A percentile compares a stretch with the other conserved stretches of the same genome.
Evolutionary conservation across 805 yeast species (phyloP).

Genomic region (Hagleromyces aurorensis): DNA sequence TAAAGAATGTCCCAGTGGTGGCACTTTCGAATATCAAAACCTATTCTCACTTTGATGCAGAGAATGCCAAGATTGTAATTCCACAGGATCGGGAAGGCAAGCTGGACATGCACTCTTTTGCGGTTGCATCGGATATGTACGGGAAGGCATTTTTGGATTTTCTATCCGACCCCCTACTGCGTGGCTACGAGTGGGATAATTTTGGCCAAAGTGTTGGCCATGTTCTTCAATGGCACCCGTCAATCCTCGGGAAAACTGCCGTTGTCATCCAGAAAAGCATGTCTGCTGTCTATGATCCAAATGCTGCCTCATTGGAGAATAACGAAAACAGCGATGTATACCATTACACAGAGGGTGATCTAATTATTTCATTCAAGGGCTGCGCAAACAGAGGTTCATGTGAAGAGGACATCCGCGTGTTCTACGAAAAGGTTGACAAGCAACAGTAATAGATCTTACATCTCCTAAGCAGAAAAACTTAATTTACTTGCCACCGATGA

Average conservation of each 20-base stretch:
- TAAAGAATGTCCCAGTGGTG: constrained; percentile 64
- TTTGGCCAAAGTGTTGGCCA: constrained; percentile 61
- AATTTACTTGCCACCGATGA: too few relatives aligned
- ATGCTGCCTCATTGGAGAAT: constrained; percentile 20
- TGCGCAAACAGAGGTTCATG: constrained; percentile 48
- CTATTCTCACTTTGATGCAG: constrained; percentile 49
- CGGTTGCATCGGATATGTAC: constrained; percentile 57
- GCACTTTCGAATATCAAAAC: constrained; percentile 37
- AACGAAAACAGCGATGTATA: constrained; percentile 36
- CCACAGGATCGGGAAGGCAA: constrained; percentile 57
- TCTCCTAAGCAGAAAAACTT: too few relatives aligned
- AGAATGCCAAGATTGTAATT: constrained; percentile 49
- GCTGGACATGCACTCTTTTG: constrained; percentile 60
- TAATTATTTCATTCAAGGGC: constrained; percentile 53
- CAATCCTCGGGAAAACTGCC: constrained; percentile 61
- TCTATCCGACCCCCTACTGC: constrained; percentile 67
- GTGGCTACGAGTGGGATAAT: constrained; percentile 47
- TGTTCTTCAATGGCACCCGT: constrained; percentile 91
- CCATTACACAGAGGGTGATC: constrained; percentile 57
- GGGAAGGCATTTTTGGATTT: constrained; percentile 68
- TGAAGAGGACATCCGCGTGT: constrained; percentile 34
- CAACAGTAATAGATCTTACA: too few relatives aligned
- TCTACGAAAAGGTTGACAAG: constrained; percentile 16
- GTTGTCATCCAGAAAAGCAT: constrained; percentile 59
- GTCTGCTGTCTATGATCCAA: constrained; percentile 38